Evolutionary conservation across 768 basidiomycete genomes (phyloP).

Genomic region (Lentinula guzmanii): DNA sequence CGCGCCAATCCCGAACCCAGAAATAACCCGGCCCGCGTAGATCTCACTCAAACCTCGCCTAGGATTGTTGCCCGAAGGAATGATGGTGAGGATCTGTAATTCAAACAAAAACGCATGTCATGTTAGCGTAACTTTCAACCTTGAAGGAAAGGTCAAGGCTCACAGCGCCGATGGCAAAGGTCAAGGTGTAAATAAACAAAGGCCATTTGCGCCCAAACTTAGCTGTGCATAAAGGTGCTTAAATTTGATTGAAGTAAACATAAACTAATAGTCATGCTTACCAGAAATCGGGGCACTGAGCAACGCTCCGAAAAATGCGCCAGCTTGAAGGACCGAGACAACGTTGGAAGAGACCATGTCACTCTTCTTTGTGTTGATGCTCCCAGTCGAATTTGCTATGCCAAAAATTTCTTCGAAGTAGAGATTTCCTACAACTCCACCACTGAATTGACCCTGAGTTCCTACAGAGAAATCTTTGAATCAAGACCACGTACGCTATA

Average conservation of each 20-base stretch:
- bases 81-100: conserved; percentile 57
- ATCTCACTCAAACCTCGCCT: conserved; percentile 41
- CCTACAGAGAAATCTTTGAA: not conserved
- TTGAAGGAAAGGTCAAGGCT: conserved; percentile 8
- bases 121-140: not conserved
- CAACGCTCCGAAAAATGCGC: conserved; percentile 61
- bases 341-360: conserved; percentile 48
- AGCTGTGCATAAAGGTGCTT: conserved; percentile 18
- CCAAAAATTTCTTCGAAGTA: conserved; percentile 47
- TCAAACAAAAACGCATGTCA: conserved; percentile 18
- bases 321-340: conserved; percentile 63
- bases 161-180: conserved; percentile 51
- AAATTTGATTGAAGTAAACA: not conserved
- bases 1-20: conserved; percentile 58
- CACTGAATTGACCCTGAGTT: not conserved
- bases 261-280: conserved; percentile 9
- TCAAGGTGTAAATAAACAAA: conserved; percentile 36
- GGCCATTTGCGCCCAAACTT: conserved; percentile 44
- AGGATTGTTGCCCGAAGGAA: conserved; percentile 33
- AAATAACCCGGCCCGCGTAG: conserved; percentile 55
- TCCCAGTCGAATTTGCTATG: conserved; percentile 26
- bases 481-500: not conserved
- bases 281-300: conserved; percentile 43
- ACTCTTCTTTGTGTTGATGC: conserved; percentile 17
- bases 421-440: conserved; percentile 43